Conservation (phyloP, 2,329 filamentous ascomycete genomes). For the Hypocreales sp. region DNA sequence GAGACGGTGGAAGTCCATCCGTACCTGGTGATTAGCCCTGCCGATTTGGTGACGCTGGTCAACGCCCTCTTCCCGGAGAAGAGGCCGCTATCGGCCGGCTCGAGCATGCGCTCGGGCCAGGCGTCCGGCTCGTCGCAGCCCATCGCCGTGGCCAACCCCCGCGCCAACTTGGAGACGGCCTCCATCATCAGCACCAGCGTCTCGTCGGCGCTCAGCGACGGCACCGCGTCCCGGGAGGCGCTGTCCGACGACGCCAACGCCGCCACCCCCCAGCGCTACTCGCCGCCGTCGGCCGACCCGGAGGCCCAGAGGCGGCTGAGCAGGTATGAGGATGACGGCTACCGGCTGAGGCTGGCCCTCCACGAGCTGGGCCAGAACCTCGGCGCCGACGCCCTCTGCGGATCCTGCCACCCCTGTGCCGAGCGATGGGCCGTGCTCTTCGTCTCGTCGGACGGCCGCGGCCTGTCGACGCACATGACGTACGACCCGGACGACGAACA, state of each 20-base stretch:
- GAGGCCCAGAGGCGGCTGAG: slow-evolving; percentile 26
- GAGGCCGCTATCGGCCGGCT: slow-evolving; percentile 46
- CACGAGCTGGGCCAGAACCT: slow-evolving; percentile 56
- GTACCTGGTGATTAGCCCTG: slow-evolving; percentile 64
- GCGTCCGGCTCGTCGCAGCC: slow-evolving; percentile 54
- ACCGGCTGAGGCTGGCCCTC: slow-evolving; percentile 48
- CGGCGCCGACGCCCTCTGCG: slow-evolving; percentile 47
- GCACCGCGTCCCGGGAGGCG: slow-evolving; percentile 49
- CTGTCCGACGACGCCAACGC: slow-evolving; percentile 39
- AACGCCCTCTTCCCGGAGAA: slow-evolving; percentile 72
- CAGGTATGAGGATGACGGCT: slow-evolving; percentile 48
- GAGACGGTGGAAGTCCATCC: slow-evolving; percentile 69
- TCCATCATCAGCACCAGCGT: slow-evolving; percentile 60
- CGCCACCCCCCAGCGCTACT: slow-evolving; percentile 36
- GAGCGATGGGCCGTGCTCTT: slow-evolving; percentile 76
- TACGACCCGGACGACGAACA: slow-evolving; percentile 53
- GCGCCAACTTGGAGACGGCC: slow-evolving; percentile 41
- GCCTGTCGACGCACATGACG: slow-evolving; percentile 54
- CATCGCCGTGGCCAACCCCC: slow-evolving; percentile 42
- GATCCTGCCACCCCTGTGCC: slow-evolving; percentile 61
- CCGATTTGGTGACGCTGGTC: slow-evolving; percentile 65
- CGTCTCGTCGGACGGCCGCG: slow-evolving; percentile 56
- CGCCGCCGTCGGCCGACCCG: slow-evolving; percentile 32
- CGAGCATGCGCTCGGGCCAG: slow-evolving; percentile 48
- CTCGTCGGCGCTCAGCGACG: slow-evolving; percentile 57